Evolutionary conservation across 2,329 filamentous ascomycete species (phyloP).

Genomic region (Hortaea sp.): DNA sequence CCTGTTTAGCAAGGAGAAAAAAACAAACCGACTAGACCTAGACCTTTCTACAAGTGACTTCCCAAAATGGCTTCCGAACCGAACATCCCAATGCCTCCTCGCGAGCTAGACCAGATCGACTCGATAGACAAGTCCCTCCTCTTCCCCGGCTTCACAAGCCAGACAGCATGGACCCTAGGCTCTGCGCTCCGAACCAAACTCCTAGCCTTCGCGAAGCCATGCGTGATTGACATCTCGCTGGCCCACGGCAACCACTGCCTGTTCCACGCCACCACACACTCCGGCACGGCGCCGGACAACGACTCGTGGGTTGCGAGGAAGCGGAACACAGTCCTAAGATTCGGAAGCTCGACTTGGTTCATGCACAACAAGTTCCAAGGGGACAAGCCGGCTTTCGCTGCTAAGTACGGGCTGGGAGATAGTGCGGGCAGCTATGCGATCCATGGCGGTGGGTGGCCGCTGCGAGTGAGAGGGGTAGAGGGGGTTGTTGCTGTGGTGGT

Average conservation of each 20-base stretch:
- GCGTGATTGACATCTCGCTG: slow-evolving; percentile 56
- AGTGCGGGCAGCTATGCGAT: slow-evolving; percentile 56
- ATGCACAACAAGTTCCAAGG: slow-evolving; percentile 57
- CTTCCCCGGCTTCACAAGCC: slow-evolving; percentile 50
- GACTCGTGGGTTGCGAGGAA: slow-evolving; percentile 53
- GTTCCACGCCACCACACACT: slow-evolving; percentile 59
- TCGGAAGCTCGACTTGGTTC: slow-evolving; percentile 60
- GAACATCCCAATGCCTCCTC: slow-evolving; percentile 17
- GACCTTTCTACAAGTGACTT: no score
- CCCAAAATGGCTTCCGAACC: background rate
- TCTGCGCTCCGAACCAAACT: slow-evolving; percentile 55
- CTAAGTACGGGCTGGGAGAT: slow-evolving; percentile 52
- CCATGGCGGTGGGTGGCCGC: slow-evolving; percentile 66
- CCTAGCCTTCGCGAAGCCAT: slow-evolving; percentile 43
- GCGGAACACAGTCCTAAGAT: slow-evolving; percentile 60
- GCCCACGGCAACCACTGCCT: slow-evolving; percentile 40
- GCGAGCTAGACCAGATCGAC: slow-evolving; percentile 30
- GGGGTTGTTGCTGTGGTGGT: slow-evolving; percentile 66
- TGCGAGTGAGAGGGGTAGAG: slow-evolving; percentile 63
- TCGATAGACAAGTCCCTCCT: slow-evolving; percentile 33
- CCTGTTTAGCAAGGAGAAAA: background rate
- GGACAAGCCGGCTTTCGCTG: slow-evolving; percentile 54
- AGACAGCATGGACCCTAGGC: slow-evolving; percentile 57
- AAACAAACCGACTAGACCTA: no score
- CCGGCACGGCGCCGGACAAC: slow-evolving; percentile 57